Base-by-base conservation (phyloP, 305 asterid genomes). In the Ilex paraguariensis region DNA sequence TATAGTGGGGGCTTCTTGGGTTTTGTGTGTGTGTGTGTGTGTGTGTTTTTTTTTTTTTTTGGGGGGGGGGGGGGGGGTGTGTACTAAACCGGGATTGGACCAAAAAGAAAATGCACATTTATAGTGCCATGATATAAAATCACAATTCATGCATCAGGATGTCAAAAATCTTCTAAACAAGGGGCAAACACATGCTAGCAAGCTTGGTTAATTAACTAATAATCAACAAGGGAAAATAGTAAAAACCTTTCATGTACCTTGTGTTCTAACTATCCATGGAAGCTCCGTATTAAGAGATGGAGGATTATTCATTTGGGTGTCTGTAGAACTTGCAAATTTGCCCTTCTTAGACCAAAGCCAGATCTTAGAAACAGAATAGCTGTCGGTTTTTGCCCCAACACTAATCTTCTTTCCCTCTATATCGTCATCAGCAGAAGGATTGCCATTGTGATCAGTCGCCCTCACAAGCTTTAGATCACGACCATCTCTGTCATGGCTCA, bases 291-390 rank as follows among this genome's bases (percentile, higher is more conserved):
- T 69, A 3, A 87, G 82, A 39, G 95, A 66, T 12, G 87, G 70
- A 10, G 56, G 63, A 55, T 79, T 63, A 58, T 70, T 85, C 62
- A 55, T 53, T 9, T 72, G 85, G 14, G 50, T 40, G 31, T 76
- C 73, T 0, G 91, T 76, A 14, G 95, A 83, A 66, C 88, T 87
- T 12, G 84, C 89, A 17, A 76, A 85, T 62, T 80, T 92, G 32
- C 87, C 88, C 78, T 86, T 92, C 69, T 87, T 87, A 6, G 98
- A 82, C 98, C 98, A 92, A 57, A 89, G 76, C 98, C 98, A 92
- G 69, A 92, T 92, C 87, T 92, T 92, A 73, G 98, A 92, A 73
- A 92, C 88, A 7, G 98, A 92, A 61, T 83, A 92, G 79, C 98
- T 92, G 75, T 92, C 98, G 3, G 90, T 82, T 78, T 85, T 92